These are phyloP conservation scores for Lasiodiplodia gonubiensis DNA, from an alignment of 2,329 filamentous ascomycete genomes.

Conservation along the genomic window DNA sequence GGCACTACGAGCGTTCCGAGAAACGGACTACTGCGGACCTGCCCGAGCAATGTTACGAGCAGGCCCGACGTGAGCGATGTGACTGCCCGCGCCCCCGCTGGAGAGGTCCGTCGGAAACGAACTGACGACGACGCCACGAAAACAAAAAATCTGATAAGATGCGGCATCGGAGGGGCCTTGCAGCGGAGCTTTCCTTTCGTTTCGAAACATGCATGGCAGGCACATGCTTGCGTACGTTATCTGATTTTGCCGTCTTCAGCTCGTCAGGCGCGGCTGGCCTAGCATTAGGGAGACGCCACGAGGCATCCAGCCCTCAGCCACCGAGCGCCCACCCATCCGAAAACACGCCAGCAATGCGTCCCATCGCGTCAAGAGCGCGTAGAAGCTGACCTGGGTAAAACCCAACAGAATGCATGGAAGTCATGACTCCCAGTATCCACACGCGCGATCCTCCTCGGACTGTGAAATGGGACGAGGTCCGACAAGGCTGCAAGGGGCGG, in stretches of 20 bases:
- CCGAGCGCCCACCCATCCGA: background rate
- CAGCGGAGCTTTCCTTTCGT: background rate
- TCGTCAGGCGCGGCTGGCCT: background rate
- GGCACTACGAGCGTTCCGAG: slow-evolving; percentile 1
- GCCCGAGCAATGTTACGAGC: background rate
- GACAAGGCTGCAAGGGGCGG: background rate
- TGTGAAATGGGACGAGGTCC: background rate
- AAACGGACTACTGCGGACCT: background rate
- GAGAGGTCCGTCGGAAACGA: background rate
- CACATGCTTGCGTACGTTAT: background rate
- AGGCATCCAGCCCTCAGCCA: slow-evolving; percentile 1
- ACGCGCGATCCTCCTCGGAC: background rate
- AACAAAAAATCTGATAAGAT: background rate
- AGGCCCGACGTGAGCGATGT: background rate
- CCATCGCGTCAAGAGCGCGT: no score
- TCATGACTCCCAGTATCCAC: background rate
- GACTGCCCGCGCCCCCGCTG: background rate
- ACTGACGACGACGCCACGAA: background rate
- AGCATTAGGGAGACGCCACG: background rate
- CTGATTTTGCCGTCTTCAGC: background rate
- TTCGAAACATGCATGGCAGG: background rate
- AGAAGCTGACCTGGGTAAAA: background rate
- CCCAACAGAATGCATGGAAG: background rate
- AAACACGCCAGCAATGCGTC: background rate
- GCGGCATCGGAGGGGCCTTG: slow-evolving; percentile 6